Conservation (phyloP, 1,284 basidiomycete genomes). For the Mixia osmundae region DNA sequence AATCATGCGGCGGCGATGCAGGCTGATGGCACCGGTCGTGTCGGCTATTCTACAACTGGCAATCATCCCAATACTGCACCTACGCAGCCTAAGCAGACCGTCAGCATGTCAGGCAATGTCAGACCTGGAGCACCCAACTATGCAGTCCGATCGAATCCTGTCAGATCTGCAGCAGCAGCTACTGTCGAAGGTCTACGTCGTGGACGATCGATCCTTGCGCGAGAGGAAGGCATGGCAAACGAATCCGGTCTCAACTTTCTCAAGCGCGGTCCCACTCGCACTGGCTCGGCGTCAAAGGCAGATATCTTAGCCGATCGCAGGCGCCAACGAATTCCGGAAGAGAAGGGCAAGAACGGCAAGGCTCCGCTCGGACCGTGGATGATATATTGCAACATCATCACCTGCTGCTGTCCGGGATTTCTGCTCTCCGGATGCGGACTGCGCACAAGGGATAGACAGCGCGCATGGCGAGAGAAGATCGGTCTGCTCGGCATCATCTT, state of each 20-base stretch:
- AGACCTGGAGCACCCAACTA: neutral
- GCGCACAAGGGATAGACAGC: slow-evolving; percentile 71
- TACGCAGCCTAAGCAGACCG: neutral
- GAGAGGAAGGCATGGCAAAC: slow-evolving; percentile 44
- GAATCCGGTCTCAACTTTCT: slow-evolving; percentile 71
- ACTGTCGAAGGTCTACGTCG: slow-evolving; percentile 35
- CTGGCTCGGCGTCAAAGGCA: too few species aligned
- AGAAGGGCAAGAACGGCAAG: slow-evolving; percentile 26
- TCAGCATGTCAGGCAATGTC: too few species aligned
- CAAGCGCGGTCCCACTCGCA: slow-evolving; percentile 48
- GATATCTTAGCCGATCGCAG: too few species aligned
- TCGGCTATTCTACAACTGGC: slow-evolving; percentile 50
- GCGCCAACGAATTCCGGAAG: too few species aligned
- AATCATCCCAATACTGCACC: slow-evolving; percentile 37
- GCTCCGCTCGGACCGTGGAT: slow-evolving; percentile 88
- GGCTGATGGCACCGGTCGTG: slow-evolving; percentile 33
- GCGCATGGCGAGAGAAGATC: slow-evolving; percentile 97
- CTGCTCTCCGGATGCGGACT: slow-evolving; percentile 38
- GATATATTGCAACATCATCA: slow-evolving; percentile 77
- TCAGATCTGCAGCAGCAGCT: too few species aligned
- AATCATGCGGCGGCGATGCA: slow-evolving; percentile 63
- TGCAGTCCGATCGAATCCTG: too few species aligned
- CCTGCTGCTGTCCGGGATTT: slow-evolving; percentile 55
- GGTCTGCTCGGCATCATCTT: slow-evolving; percentile 65
- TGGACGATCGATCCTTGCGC: slow-evolving; percentile 60